phyloP scores from a whole-genome alignment of 2,329 filamentous ascomycete genomes.

The Scedosporium boydii region DNA sequence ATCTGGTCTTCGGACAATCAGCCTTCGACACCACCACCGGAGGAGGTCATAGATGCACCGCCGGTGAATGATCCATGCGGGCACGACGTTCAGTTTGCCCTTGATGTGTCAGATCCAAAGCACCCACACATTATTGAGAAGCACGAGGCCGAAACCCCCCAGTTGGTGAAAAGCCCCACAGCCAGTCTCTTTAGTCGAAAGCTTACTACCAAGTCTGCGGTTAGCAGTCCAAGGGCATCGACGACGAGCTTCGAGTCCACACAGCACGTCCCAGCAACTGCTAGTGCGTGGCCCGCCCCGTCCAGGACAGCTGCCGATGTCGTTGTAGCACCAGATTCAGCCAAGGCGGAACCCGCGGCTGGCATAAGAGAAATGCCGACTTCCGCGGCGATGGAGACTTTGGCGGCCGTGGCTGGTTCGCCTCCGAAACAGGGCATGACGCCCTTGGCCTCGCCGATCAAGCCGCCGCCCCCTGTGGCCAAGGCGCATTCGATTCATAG shows the following conservation, averaged over 20 bases:
- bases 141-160: conserved; percentile 38
- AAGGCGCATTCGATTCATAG: neutral
- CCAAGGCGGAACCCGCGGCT: neutral
- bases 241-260: neutral
- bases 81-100: conserved; percentile 33
- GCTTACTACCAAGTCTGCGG: conserved; percentile 21
- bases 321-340: neutral
- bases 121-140: conserved; percentile 36
- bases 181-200: conserved; percentile 43
- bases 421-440: neutral
- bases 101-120: conserved; percentile 6
- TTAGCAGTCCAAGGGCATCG: neutral
- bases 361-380: neutral
- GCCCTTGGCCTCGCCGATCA: neutral
- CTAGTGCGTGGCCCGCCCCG: neutral
- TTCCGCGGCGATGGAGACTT: neutral
- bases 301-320: neutral
- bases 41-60: conserved; percentile 17
- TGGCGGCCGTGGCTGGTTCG: neutral
- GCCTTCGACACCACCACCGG: neutral
- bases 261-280: neutral
- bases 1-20: conserved; percentile 57
- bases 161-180: conserved; percentile 25
- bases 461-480: neutral
- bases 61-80: conserved; percentile 33